Percentiles rank a stretch among this genome's conserved stretches.
Evolutionary conservation across 129 eudicot species (phyloP).

Genomic region (Artemisia tridentata): DNA sequence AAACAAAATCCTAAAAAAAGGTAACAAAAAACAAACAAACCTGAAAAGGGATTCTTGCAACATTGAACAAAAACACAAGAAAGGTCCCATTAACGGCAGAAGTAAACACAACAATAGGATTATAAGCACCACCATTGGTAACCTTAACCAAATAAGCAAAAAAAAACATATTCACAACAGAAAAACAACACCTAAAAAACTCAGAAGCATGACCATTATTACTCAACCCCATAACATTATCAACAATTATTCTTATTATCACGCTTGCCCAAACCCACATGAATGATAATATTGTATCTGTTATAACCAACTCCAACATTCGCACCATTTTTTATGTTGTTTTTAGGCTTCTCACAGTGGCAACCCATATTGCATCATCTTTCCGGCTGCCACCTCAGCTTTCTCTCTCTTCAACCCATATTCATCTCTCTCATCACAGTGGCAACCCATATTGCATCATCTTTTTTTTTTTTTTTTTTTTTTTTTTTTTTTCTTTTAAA

Average conservation of each 20-base stretch:
- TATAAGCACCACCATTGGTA: slow-evolving; percentile 69
- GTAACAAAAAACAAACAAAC: slow-evolving; percentile 22
- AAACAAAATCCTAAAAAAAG: not conserved
- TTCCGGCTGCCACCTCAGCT: no score
- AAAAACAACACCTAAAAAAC: slow-evolving; percentile 31
- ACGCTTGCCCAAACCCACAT: slow-evolving; percentile 86
- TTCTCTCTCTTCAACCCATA: no score
- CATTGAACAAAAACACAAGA: slow-evolving; percentile 45
- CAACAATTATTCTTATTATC: slow-evolving; percentile 42
- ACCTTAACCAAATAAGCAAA: slow-evolving; percentile 52
- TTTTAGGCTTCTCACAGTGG: no score
- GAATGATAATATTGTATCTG: slow-evolving; percentile 63
- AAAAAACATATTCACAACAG: slow-evolving; percentile 57
- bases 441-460: no score
- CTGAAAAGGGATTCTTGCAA: slow-evolving; percentile 93
- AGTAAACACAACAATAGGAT: slow-evolving; percentile 59
- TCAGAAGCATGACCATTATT: slow-evolving; percentile 41
- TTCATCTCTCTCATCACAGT: no score
- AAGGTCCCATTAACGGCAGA: slow-evolving; percentile 61
- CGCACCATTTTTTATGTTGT: slow-evolving; percentile 30
- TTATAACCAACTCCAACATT: slow-evolving; percentile 38
- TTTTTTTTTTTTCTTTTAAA: no score
- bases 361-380: no score
- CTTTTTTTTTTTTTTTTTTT: no score
- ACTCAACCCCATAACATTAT: slow-evolving; percentile 37